phyloP scores from a whole-genome alignment of 2,329 filamentous ascomycete genomes.

The Neurospora crassa region DNA sequence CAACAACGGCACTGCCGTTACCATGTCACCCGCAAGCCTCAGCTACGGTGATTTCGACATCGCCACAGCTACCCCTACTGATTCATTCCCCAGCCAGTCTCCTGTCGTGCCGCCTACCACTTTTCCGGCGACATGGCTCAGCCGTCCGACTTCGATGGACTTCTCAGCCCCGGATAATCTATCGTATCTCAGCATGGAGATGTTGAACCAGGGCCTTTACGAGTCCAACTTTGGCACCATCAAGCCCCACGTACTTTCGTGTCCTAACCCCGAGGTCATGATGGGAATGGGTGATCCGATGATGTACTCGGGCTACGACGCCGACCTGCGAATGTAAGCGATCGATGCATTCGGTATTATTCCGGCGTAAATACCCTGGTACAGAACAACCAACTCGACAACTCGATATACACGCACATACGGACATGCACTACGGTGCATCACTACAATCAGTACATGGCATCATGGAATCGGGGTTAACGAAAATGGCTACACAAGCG shows the following conservation, averaged over 20 bases:
- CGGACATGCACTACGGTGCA: background rate
- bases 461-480: background rate
- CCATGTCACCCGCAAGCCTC: constrained; percentile 46
- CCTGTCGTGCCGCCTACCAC: constrained; percentile 19
- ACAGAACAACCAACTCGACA: background rate
- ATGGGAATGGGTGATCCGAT: constrained; percentile 48
- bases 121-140: constrained; percentile 22
- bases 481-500: background rate
- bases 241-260: constrained; percentile 45
- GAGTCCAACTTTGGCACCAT: constrained; percentile 44
- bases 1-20: constrained; percentile 29
- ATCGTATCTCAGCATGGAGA: constrained; percentile 33
- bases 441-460: background rate
- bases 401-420: background rate
- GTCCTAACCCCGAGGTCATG: constrained; percentile 45
- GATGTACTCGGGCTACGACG: constrained; percentile 46
- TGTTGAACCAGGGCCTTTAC: constrained; percentile 40
- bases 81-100: constrained; percentile 24
- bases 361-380: background rate
- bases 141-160: constrained; percentile 25
- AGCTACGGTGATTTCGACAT: constrained; percentile 34
- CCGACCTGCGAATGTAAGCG: constrained; percentile 32
- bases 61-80: constrained; percentile 16
- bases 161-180: constrained; percentile 19
- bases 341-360: background rate